Percentiles rank a stretch among this genome's conserved stretches.
These are phyloP conservation scores for Gnetum montanum DNA, from an alignment of 75 land plant genomes.

Conservation along the genomic window DNA sequence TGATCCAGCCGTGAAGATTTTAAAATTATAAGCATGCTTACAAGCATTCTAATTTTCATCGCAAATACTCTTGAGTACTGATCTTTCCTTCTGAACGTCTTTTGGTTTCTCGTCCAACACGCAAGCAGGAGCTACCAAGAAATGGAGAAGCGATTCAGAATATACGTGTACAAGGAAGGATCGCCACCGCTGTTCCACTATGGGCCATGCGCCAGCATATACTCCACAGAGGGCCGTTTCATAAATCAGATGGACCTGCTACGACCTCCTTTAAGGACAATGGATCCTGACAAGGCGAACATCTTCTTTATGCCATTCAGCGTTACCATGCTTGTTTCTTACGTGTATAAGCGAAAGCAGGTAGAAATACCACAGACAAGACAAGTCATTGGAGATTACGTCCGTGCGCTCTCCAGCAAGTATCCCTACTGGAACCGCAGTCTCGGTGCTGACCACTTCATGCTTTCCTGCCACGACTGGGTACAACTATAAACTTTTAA, in stretches of 20 bases:
- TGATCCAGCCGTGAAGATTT: no score
- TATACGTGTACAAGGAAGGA: conserved; percentile 67
- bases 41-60: no score
- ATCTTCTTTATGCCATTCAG: conserved; percentile 78
- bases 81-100: no score
- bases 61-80: no score
- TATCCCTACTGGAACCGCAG: conserved; percentile 61
- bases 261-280: conserved; percentile 39
- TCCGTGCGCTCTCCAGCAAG: conserved; percentile 24
- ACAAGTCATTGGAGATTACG: conserved; percentile 27
- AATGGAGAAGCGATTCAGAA: conserved; percentile 78
- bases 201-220: conserved; percentile 75
- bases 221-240: conserved; percentile 75
- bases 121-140: conserved; percentile 87
- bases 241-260: conserved; percentile 56
- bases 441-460: conserved; percentile 61
- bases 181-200: conserved; percentile 77
- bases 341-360: conserved; percentile 25
- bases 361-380: conserved; percentile 19
- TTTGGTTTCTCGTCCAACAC: no score
- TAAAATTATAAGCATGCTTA: no score
- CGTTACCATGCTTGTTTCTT: conserved; percentile 52
- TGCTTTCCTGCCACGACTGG: conserved; percentile 81
- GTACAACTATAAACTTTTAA: conserved; percentile 12
- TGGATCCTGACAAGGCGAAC: conserved; percentile 60